Conservation (phyloP, 768 basidiomycete species). For the Termitomyces sp. region DNA sequence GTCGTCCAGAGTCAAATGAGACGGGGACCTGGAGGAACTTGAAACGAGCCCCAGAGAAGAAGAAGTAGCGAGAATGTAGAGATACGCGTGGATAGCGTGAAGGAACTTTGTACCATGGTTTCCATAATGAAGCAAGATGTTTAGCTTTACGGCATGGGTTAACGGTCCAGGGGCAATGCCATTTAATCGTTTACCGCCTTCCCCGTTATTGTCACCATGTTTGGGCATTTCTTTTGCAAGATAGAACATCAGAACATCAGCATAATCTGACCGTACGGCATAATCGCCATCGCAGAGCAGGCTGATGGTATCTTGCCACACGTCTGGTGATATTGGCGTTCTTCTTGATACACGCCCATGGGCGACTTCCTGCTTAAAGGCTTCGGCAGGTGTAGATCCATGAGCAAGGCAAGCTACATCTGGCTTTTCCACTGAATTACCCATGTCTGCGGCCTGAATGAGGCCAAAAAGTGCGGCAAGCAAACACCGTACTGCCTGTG, state of each 20-base stretch:
- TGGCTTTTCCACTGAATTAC: constrained; percentile 26
- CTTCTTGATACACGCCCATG: constrained; percentile 44
- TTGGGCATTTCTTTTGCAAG: constrained; percentile 70
- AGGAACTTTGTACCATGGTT: constrained; percentile 68
- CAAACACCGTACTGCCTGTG: constrained; percentile 65
- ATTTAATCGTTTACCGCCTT: constrained; percentile 40
- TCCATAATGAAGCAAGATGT: constrained; percentile 44
- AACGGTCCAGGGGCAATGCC: constrained; percentile 44
- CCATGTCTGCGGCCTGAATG: constrained; percentile 52
- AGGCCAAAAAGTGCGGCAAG: constrained; percentile 67
- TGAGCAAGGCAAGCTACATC: constrained; percentile 4
- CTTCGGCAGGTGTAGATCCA: constrained; percentile 17
- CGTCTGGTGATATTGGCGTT: constrained; percentile 68
- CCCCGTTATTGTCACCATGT: constrained; percentile 44
- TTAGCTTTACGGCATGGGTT: constrained; percentile 39
- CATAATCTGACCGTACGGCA: constrained; percentile 75
- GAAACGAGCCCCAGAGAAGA: constrained; percentile 48
- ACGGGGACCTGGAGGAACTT: constrained; percentile 34
- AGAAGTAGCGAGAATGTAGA: constrained; percentile 74
- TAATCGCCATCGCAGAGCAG: constrained; percentile 77
- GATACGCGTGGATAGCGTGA: constrained; percentile 73
- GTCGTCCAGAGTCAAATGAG: constrained; percentile 23
- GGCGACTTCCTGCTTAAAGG: constrained; percentile 21
- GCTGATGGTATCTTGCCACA: constrained; percentile 88
- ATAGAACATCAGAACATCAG: constrained; percentile 68